A percentile compares a stretch with the other conserved stretches of the same genome.
Conservation (phyloP, 345 rosid genomes). For the Euphorbia tirucalli region DNA sequence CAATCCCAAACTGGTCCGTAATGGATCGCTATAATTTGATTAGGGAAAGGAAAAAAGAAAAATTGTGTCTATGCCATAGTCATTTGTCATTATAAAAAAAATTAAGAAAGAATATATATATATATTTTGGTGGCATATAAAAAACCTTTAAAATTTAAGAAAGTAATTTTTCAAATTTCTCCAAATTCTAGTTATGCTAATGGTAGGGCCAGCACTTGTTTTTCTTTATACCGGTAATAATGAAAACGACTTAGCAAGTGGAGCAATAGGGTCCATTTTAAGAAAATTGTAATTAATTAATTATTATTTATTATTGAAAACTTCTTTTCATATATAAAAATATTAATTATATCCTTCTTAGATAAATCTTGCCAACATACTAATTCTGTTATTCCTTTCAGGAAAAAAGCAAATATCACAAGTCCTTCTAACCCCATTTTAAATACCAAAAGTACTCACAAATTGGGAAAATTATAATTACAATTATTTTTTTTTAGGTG, state of each 20-base stretch:
- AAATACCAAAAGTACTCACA: not conserved
- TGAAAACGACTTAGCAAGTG: constrained; percentile 17
- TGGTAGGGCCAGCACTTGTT: constrained; percentile 15
- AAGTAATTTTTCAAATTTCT: not conserved
- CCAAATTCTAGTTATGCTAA: not conserved
- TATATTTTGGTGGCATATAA: no score
- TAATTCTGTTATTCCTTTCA: no score
- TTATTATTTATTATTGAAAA: not conserved
- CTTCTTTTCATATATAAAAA: not conserved
- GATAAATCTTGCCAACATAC: not conserved
- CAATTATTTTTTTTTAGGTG: not conserved
- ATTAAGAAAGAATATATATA: no score
- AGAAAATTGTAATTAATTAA: no score
- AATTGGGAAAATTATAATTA: not conserved
- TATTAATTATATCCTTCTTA: no score
- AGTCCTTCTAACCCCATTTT: not conserved
- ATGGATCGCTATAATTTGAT: no score
- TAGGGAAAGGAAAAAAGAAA: no score
- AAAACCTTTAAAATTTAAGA: no score
- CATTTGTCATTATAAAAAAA: no score
- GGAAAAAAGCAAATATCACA: not conserved
- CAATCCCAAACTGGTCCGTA: no score
- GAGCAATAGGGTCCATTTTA: not conserved
- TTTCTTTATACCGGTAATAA: not conserved
- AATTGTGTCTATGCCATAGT: no score